A percentile compares a stretch with the other conserved stretches of the same genome.
Evolutionary conservation across 164 flowering plant species (phyloP).

Genomic region (Pachysandra terminalis): DNA sequence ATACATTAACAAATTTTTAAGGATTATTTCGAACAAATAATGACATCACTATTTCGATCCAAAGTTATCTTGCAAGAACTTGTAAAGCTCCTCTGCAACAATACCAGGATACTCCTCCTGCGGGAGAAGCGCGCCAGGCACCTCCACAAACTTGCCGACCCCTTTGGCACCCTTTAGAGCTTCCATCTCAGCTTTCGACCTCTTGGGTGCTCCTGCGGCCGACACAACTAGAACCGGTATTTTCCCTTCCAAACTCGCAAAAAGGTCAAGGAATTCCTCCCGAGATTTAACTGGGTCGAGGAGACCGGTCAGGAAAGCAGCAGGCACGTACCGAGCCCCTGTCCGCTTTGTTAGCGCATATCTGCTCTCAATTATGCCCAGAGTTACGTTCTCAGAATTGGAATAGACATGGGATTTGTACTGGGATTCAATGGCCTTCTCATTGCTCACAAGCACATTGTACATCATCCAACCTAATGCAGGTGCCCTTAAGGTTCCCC

Average conservation of each 20-base stretch:
- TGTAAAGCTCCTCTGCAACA: slow-evolving; percentile 75
- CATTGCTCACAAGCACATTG: slow-evolving; percentile 90
- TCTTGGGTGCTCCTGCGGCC: slow-evolving; percentile 63
- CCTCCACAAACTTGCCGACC: slow-evolving; percentile 77
- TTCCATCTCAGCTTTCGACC: slow-evolving; percentile 97
- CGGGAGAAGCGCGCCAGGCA: slow-evolving; percentile 89
- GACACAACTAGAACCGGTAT: slow-evolving; percentile 67
- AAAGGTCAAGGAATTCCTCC: slow-evolving; percentile 71
- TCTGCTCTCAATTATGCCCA: slow-evolving; percentile 61
- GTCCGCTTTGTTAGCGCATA: slow-evolving; percentile 66
- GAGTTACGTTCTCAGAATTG: slow-evolving; percentile 78
- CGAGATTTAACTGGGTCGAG: slow-evolving; percentile 81
- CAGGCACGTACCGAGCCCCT: slow-evolving; percentile 93
- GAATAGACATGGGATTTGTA: slow-evolving; percentile 95
- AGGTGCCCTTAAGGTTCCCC: slow-evolving; percentile 88
- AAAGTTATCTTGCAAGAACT: slow-evolving; percentile 58
- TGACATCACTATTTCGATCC: slow-evolving; percentile 6
- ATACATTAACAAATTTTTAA: too few species aligned
- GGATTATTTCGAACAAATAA: not conserved
- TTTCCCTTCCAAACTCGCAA: slow-evolving; percentile 60
- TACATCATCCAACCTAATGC: slow-evolving; percentile 99
- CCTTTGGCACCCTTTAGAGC: slow-evolving; percentile 82
- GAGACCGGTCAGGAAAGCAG: slow-evolving; percentile 93
- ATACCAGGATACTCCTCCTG: slow-evolving; percentile 82
- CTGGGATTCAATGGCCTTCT: slow-evolving; percentile 86